Base-by-base conservation (phyloP, 257 asterid species). In the Gardenia jasminoides region DNA sequence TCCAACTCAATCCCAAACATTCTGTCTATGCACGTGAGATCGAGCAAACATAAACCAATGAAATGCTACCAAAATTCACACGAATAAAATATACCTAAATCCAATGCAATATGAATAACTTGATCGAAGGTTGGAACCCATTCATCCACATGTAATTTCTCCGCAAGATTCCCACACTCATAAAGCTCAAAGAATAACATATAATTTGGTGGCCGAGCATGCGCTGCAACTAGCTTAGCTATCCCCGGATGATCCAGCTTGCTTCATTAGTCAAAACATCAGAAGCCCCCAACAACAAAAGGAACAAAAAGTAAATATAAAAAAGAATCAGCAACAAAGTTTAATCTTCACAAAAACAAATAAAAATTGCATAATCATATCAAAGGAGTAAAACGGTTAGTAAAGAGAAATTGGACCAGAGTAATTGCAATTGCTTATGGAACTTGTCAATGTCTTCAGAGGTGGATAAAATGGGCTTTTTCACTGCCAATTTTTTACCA, bases 161-260 rank as follows among this genome's bases (percentile, higher is more conserved):
- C 92, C 9, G 94, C 82, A 22, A 95, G 94, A 83, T 85, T 87
- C 69, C 99, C 99, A 50, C 80, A 84, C 85, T 90, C 97, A 11
- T 87, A 91, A 67, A 89, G 83, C 61, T 95, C 92, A 17, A 92
- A 92, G 91, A 92, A 92, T 80, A 90, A 93, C 92, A 91, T 87
- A 80, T 95, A 95, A 82, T 91, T 93, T 19, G 99, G 99, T 19
- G 97, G 98, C 82, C 81, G 89, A 47, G 97, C 96, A 81, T 95
- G 98, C 6, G 94, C 99, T 9, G 98, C 99, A 67, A 92, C 83
- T 80, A 93, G 89, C 90, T 91, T 92, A 33, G 91, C 79, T 70
- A 93, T 83, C 73, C 97, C 96, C 28, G 92, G 92, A 80, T 93
- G 97, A 88, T 94, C 93, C 91, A 92, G 80, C 87, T 88, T 87